Base-by-base conservation (phyloP, 2,329 filamentous ascomycete species). In the Teratosphaeria destructans region DNA sequence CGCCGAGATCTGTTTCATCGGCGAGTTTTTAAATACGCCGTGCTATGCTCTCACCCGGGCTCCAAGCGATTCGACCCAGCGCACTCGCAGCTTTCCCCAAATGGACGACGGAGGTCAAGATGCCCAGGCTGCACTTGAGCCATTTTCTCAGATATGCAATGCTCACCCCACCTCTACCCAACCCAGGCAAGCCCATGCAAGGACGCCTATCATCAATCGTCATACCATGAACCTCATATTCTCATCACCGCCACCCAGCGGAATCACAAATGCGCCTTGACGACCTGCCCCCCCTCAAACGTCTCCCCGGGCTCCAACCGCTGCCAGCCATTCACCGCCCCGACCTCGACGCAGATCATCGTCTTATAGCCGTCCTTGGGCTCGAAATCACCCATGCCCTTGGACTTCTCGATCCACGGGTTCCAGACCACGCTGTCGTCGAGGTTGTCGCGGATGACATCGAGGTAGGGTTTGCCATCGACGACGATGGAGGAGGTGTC, bases 361-460 rank as follows among this genome's bases (percentile, higher is more conserved):
- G 90, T 84, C 79, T 90, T 90, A 79, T 87, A 97, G 43, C 89
- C 94, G 58, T 92, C 88, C 71, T 95, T 88, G 56, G 94, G 94
- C 60, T 82, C 83, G 72, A 97, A 96, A 74, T 99, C 94, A 57
- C 79, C 85, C 77, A 96, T 95, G 5, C 81, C 81, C 67, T 85
- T 83, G 1, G 89, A 85, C 79, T 95, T 95, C 64, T 92, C 89
- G 49, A 82, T 81, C 91, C 93, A 96, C 1, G 94, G 94, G 76
- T 99, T 99, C 94, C 94, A 99, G 34, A 97, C 88, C 1, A 96
- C 93, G 16, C 94, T 86, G 66, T 97, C 90, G 63, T 83, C 82
- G 65, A 99, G 81, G 65, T 90, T 92, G 75, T 96, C 90, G 62
- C 94, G 85, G 49, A 87, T 83, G 59, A 97, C 81, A 61, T 85